phyloP scores from a whole-genome alignment of 352 stramenopile species.

The Globisporangium ultimum region DNA sequence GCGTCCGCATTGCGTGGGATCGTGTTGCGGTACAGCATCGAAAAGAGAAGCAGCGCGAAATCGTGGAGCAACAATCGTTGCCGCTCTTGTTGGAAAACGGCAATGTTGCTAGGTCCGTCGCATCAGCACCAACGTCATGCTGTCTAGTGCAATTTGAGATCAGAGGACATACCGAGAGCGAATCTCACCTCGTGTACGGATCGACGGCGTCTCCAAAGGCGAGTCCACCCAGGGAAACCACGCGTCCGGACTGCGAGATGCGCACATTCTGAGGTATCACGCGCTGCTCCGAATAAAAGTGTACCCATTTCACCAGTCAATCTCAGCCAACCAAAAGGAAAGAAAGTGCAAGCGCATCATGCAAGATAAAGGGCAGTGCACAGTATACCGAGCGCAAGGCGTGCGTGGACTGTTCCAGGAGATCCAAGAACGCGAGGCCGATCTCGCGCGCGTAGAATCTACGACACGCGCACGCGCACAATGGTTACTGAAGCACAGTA shows the following conservation, averaged over 20 bases:
- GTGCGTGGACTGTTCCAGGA: conserved; percentile 28
- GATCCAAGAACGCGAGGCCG: conserved; percentile 26
- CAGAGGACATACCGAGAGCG: too few relatives aligned
- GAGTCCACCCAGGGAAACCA: conserved; percentile 1
- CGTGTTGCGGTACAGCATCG: conserved; percentile 3
- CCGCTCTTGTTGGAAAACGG: conserved; percentile 1
- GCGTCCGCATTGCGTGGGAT: conserved; percentile 4
- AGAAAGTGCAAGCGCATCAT: background rate
- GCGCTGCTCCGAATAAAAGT: background rate
- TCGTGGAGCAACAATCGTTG: conserved; percentile 1
- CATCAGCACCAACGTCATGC: too few relatives aligned
- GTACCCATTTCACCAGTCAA: background rate
- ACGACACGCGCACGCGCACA: too few relatives aligned
- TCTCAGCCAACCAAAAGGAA: background rate
- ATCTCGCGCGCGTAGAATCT: conserved; percentile 11
- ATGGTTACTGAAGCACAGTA: too few relatives aligned
- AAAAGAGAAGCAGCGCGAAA: conserved; percentile 4
- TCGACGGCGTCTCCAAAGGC: conserved; percentile 7
- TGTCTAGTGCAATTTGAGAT: too few relatives aligned
- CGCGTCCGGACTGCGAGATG: conserved; percentile 2
- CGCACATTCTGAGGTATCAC: conserved; percentile 1
- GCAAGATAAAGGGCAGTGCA: background rate
- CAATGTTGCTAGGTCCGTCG: background rate
- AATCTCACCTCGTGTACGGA: conserved; percentile 5
- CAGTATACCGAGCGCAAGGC: conserved; percentile 9